Evolutionary conservation across 78 protist species (phyloP).

Genomic region (Dictyostelium firmibasis): DNA sequence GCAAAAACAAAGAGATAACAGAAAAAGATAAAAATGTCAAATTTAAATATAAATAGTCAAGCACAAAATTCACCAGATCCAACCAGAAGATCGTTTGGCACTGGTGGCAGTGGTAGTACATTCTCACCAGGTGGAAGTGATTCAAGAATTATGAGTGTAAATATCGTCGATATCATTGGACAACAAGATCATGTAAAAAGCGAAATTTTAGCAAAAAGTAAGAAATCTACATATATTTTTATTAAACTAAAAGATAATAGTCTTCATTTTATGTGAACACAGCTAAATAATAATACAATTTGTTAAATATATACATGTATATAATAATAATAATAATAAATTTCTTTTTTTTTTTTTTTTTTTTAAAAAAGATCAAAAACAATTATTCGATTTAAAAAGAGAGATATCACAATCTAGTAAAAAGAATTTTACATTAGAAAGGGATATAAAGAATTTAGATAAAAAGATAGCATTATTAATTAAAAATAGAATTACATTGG

Average conservation of each 20-base stretch:
- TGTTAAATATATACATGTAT: too few species aligned
- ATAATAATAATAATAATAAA: too few species aligned
- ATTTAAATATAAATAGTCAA: neutral
- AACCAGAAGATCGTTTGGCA: neutral
- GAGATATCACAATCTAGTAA: slow-evolving; percentile 74
- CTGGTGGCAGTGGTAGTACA: neutral
- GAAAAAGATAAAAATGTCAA: neutral
- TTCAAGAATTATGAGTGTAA: slow-evolving; percentile 49
- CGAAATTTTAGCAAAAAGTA: slow-evolving; percentile 47
- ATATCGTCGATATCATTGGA: slow-evolving; percentile 17
- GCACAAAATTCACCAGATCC: slow-evolving; percentile 11
- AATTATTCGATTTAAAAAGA: slow-evolving; percentile 69
- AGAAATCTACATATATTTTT: neutral
- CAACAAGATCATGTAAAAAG: slow-evolving; percentile 59
- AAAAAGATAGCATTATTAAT: slow-evolving; percentile 82
- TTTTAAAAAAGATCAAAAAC: slow-evolving; percentile 35
- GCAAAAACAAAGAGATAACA: neutral
- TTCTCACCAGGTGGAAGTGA: neutral
- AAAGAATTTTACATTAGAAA: slow-evolving; percentile 80
- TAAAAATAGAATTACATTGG: slow-evolving; percentile 76
- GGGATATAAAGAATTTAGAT: slow-evolving; percentile 72
- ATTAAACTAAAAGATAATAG: too few species aligned
- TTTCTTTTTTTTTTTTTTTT: neutral
- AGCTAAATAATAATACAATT: too few species aligned
- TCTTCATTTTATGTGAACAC: too few species aligned